Evolutionary conservation across 176 grass and related monocot genomes (phyloP).

Genomic region (Dactylis glomerata): DNA sequence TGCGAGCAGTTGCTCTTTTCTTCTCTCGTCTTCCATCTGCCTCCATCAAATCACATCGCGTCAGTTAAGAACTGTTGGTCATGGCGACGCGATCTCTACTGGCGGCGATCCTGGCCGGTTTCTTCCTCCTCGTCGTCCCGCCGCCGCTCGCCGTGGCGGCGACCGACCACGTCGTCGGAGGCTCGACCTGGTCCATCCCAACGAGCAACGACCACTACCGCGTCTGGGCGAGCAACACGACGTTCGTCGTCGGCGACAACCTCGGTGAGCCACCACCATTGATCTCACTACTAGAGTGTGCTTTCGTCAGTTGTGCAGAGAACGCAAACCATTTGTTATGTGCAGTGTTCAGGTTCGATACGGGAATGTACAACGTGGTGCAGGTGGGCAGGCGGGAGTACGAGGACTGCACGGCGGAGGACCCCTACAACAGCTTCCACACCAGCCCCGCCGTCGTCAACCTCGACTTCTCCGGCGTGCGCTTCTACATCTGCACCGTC

Average conservation of each 20-base stretch:
- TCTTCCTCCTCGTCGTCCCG: neutral
- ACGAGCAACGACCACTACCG: no score
- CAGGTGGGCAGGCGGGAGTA: slow-evolving; percentile 43
- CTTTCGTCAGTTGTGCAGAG: no score
- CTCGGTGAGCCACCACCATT: no score
- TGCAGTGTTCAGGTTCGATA: slow-evolving; percentile 52
- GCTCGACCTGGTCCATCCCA: no score
- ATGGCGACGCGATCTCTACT: neutral
- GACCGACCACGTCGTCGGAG: no score
- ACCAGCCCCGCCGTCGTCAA: slow-evolving; percentile 13
- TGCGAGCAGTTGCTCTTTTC: neutral
- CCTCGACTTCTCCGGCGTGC: slow-evolving; percentile 14
- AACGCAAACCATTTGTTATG: no score
- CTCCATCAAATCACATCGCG: neutral
- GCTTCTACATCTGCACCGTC: slow-evolving; percentile 40
- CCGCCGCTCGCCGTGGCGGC: neutral
- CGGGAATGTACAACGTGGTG: slow-evolving; percentile 57
- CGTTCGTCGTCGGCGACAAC: no score
- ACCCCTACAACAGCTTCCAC: slow-evolving; percentile 18
- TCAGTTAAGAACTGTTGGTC: no score
- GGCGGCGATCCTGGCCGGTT: neutral
- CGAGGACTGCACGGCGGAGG: slow-evolving; percentile 23
- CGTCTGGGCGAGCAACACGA: no score
- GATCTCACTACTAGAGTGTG: no score
- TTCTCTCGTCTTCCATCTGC: neutral